A percentile compares a stretch with the other conserved stretches of the same genome.
Evolutionary conservation across 306 rosid species (phyloP).

Genomic region (Medicago truncatula): MtrunA17r5.0-ANR NC_053045.1:55572501-55573000

Average conservation of each 20-base stretch:
- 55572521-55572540: slow-evolving; percentile 52
- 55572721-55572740: slow-evolving; percentile 17
- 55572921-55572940: too few species aligned
- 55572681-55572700: slow-evolving; percentile 12
- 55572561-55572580: slow-evolving; percentile 45
- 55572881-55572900: too few species aligned
- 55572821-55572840: not conserved
- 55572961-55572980: too few species aligned
- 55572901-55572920: too few species aligned
- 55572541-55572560: slow-evolving; percentile 26
- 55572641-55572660: slow-evolving; percentile 9
- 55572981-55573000: slow-evolving; percentile 1
- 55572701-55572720: not conserved
- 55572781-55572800: slow-evolving; percentile 2
- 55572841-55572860: too few species aligned
- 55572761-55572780: slow-evolving; percentile 8
- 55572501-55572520: slow-evolving; percentile 51
- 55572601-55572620: slow-evolving; percentile 52
- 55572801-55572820: not conserved
- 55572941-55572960: too few species aligned
- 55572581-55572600: slow-evolving; percentile 46
- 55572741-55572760: slow-evolving; percentile 6
- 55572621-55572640: slow-evolving; percentile 36
- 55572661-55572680: not conserved
- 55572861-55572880: too few species aligned